Conservation (phyloP, 345 rosid species). For the Moricandia arvensis region DNA sequence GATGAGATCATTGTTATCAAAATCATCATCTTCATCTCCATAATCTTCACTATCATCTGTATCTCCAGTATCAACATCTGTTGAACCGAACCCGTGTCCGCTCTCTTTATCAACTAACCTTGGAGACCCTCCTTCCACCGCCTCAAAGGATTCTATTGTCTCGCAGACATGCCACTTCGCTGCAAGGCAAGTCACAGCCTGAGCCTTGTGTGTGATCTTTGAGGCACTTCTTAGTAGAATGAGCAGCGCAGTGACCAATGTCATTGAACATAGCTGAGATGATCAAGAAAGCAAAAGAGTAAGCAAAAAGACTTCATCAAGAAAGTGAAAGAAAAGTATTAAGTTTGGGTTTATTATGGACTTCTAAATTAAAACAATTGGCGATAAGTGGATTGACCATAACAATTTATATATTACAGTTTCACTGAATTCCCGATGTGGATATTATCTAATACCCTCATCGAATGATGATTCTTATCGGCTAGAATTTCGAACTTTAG, state of each 20-base stretch:
- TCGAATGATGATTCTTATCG: no score
- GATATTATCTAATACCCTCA: not conserved
- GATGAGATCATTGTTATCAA: constrained; percentile 65
- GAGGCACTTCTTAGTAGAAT: constrained; percentile 78
- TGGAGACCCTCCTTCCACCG: constrained; percentile 71
- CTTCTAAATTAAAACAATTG: no score
- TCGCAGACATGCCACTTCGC: constrained; percentile 94
- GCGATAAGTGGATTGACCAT: no score
- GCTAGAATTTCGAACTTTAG: not conserved
- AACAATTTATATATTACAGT: no score
- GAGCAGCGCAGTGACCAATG: constrained; percentile 62
- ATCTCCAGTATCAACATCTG: constrained; percentile 49
- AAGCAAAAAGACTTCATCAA: no score
- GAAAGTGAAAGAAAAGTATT: not conserved
- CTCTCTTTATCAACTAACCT: constrained; percentile 29
- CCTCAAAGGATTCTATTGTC: constrained; percentile 66
- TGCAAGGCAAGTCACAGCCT: constrained; percentile 78
- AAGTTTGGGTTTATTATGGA: no score
- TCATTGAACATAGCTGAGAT: constrained; percentile 74
- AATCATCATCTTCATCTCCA: constrained; percentile 85
- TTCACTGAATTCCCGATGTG: not conserved
- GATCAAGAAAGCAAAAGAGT: not conserved
- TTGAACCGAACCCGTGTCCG: constrained; percentile 19
- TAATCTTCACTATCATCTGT: constrained; percentile 52
- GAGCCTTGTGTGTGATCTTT: constrained; percentile 94